Evolutionary conservation across 371 early-diverging fungal species (phyloP).

Genomic region (Nosema muscidifuracis): DNA sequence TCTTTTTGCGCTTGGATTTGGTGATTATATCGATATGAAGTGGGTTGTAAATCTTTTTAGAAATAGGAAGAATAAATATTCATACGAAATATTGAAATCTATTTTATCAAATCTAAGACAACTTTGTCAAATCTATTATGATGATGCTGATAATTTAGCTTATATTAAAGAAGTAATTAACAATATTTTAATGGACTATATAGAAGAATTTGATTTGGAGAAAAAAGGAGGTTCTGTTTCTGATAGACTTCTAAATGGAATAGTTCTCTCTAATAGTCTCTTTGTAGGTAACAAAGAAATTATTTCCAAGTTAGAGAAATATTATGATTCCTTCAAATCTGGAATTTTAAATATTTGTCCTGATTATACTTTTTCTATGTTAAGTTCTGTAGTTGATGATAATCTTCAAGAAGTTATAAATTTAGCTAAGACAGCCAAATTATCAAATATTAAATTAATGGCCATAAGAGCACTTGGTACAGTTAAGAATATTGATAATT

Average conservation of each 20-base stretch:
- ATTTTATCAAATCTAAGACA: not conserved
- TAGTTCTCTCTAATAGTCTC: not conserved
- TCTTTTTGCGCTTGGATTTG: conserved; percentile 28
- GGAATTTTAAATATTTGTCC: not conserved
- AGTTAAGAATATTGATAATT: conserved; percentile 1
- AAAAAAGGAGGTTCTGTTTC: not conserved
- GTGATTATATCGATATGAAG: conserved; percentile 1
- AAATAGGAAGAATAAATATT: not conserved
- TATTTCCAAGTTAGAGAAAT: not conserved
- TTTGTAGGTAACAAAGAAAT: not conserved
- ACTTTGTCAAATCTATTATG: not conserved
- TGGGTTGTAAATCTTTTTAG: not conserved
- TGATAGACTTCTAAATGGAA: not conserved
- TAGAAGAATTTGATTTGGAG: not conserved
- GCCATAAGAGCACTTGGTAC: conserved; percentile 10
- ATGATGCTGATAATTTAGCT: not conserved
- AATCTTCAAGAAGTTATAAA: conserved; percentile 14
- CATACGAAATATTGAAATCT: not conserved
- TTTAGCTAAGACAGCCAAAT: not conserved
- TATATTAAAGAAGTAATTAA: not conserved
- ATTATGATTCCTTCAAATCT: not conserved
- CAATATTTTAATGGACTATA: not conserved
- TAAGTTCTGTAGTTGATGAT: conserved; percentile 19
- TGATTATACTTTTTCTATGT: conserved; percentile 4
- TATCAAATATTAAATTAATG: not conserved